Evolutionary conservation across 495 filamentous ascomycete genomes (phyloP), one percentile per base, ranked within the genome.

Genomic region (Staphylotrichum tortipilum): DNA sequence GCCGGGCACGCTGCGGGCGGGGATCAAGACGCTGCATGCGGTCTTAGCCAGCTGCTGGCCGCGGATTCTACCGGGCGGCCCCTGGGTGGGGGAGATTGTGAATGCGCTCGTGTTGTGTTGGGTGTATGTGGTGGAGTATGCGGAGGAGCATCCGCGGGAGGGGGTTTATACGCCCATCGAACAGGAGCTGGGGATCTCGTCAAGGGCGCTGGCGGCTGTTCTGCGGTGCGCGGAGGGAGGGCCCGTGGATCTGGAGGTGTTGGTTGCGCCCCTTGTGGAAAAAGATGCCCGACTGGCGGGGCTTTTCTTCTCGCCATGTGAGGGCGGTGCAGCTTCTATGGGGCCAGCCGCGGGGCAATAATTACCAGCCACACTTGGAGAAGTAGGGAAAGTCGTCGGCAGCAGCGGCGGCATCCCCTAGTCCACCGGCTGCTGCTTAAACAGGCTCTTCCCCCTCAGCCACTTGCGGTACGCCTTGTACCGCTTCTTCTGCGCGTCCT

Each of bases 401-500:
- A n/a, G n/a, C n/a, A n/a, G n/a, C n/a, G n/a, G n/a, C n/a, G n/a
- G 39, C 41, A 56, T 58, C 48, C 52, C 59, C 58, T 73, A 70
- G 58, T 88, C 84, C 52, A 85, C 75, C 51, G 84, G 79, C 70
- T 79, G 77, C 76, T 94, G 89, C 69, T 95, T 95, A 60, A 95
- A 95, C 52, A 95, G 71, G 59, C 85, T 89, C 73, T 95, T 95
- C 14, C 89, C 89, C 53, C 82, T 76, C 58, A 96, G 68, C 91
- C 91, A 97, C 67, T 95, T 90, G 59, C 82, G 72, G 67, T 98
- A 98, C 1, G 89, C 88, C 67, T 89, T 95, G 64, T 98, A 98
- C 54, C 94, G 71, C 75, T 95, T 95, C 75, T 92, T 96, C 29
- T 73, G 70, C 40, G 78, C 72, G 65, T 97, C 92, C 59, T 90